A percentile compares a stretch with the other conserved stretches of the same genome.
phyloP scores from a whole-genome alignment of 257 asterid genomes.

The Parsonsia alboflavescens region DNA sequence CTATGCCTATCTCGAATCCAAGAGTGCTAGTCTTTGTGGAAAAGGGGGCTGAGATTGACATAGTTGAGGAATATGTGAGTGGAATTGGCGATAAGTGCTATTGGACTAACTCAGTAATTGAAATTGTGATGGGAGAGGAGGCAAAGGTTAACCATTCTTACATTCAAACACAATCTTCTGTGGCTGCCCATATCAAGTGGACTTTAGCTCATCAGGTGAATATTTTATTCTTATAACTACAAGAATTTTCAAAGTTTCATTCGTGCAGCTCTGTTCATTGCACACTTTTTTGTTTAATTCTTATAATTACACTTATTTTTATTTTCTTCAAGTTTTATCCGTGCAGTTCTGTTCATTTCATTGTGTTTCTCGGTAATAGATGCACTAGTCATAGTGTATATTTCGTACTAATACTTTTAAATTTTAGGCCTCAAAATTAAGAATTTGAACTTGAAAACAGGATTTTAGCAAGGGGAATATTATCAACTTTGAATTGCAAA shows the following conservation, averaged over 20 bases:
- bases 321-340: neutral
- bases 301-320: neutral
- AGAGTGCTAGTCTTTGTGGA: conserved; percentile 85
- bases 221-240: conserved; percentile 6
- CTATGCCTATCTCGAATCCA: conserved; percentile 76
- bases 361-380: neutral
- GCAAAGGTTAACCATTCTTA: conserved; percentile 79
- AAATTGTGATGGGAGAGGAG: conserved; percentile 61
- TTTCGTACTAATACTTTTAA: neutral
- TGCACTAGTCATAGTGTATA: neutral
- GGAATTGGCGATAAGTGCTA: conserved; percentile 53
- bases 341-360: neutral
- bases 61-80: conserved; percentile 70
- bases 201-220: conserved; percentile 80
- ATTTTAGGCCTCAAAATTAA: neutral
- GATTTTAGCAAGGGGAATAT: neutral
- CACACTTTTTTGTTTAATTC: neutral
- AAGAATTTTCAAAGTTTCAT: neutral
- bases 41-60: conserved; percentile 70
- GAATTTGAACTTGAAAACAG: neutral
- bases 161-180: conserved; percentile 66
- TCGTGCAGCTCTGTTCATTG: neutral
- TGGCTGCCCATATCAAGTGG: conserved; percentile 89
- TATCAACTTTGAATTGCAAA: neutral
- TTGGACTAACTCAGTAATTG: conserved; percentile 83